phyloP scores from a whole-genome alignment of 371 early-diverging fungal species.

The Mortierella sp. region DNA sequence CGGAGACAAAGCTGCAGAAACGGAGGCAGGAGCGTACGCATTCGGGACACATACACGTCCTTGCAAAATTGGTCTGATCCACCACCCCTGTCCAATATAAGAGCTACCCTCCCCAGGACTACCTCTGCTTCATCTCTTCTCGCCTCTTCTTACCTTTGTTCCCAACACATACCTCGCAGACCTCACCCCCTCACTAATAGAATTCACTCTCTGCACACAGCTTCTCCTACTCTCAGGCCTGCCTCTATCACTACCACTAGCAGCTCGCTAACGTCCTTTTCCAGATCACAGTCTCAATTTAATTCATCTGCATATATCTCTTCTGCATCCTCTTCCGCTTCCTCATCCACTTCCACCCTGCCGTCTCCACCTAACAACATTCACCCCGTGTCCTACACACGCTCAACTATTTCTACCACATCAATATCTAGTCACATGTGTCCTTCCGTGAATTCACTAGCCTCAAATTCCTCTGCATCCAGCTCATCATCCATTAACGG shows the following conservation, averaged over 20 bases:
- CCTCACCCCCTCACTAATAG: neutral
- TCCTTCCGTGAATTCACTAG: constrained; percentile 15
- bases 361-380: constrained; percentile 1
- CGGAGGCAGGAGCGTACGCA: constrained; percentile 11
- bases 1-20: constrained; percentile 9
- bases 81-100: constrained; percentile 15
- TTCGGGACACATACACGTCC: constrained; percentile 12
- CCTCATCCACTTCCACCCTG: neutral
- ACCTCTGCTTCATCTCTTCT: constrained; percentile 3
- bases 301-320: constrained; percentile 6
- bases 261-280: neutral
- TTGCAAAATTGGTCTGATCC: constrained; percentile 19
- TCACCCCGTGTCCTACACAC: constrained; percentile 7
- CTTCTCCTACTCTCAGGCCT: neutral
- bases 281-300: neutral
- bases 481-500: constrained; percentile 4
- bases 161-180: neutral
- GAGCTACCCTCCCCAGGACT: constrained; percentile 10
- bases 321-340: neutral
- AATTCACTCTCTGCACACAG: constrained; percentile 2
- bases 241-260: neutral
- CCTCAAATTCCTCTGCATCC: constrained; percentile 19
- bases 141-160: neutral
- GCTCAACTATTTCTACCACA: constrained; percentile 16
- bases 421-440: constrained; percentile 35